These are phyloP conservation scores for Francoa sonchifolia DNA, from an alignment of 441 rosid species.

Conservation along the genomic window DNA sequence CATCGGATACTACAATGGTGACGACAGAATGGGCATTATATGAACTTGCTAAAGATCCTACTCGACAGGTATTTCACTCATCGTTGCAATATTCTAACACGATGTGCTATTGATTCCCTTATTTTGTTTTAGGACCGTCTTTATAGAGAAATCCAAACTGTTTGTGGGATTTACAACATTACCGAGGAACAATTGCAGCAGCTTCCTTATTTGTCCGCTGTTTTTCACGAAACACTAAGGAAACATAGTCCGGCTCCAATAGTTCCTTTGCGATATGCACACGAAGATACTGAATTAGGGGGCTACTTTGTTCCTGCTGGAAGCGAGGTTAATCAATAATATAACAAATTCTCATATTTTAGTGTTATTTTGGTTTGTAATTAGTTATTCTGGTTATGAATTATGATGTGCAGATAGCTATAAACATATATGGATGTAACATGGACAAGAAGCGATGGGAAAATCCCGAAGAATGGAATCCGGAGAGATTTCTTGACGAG, in stretches of 20 bases:
- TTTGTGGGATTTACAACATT: slow-evolving; percentile 40
- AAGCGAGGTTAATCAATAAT: slow-evolving; percentile 44
- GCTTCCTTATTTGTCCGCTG: slow-evolving; percentile 44
- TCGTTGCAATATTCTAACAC: neutral
- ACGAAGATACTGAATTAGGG: slow-evolving; percentile 69
- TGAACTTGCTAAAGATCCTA: slow-evolving; percentile 55
- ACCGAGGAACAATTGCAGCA: slow-evolving; percentile 42
- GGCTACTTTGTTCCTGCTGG: slow-evolving; percentile 60
- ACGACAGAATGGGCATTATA: slow-evolving; percentile 79
- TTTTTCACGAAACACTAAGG: slow-evolving; percentile 73
- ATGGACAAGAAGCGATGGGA: slow-evolving; percentile 67
- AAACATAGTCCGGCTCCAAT: slow-evolving; percentile 62
- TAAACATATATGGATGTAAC: slow-evolving; percentile 80
- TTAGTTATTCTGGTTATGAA: neutral
- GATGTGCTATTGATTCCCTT: neutral
- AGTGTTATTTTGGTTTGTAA: neutral
- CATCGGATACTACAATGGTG: slow-evolving; percentile 60
- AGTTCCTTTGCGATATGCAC: slow-evolving; percentile 55
- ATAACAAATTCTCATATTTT: no score
- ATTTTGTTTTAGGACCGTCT: slow-evolving; percentile 33
- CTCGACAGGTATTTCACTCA: slow-evolving; percentile 29
- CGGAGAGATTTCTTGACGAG: slow-evolving; percentile 49
- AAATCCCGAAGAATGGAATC: slow-evolving; percentile 52
- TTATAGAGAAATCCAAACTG: slow-evolving; percentile 25
- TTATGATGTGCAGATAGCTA: slow-evolving; percentile 40